phyloP scores from a whole-genome alignment of 2,329 filamentous ascomycete genomes.

The Epichloe uncinata region DNA sequence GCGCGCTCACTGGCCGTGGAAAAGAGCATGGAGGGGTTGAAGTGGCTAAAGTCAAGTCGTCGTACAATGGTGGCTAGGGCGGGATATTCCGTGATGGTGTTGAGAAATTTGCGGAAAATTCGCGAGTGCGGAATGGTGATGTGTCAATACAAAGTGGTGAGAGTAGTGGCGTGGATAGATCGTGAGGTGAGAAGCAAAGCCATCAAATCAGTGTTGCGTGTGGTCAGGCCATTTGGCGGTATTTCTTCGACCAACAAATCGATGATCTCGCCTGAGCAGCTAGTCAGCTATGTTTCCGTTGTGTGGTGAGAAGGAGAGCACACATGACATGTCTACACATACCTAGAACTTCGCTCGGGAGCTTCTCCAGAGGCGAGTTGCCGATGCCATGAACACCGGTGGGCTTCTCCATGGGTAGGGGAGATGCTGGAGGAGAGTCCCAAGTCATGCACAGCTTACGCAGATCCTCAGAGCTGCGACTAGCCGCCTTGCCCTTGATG shows the following conservation, averaged over 20 bases:
- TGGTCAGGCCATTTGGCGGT: conserved; percentile 56
- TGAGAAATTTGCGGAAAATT: conserved; percentile 71
- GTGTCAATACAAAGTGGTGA: conserved; percentile 63
- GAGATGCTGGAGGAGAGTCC: conserved; percentile 27
- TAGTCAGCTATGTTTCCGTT: conserved; percentile 3
- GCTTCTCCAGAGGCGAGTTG: conserved; percentile 46
- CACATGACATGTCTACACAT: conserved; percentile 20
- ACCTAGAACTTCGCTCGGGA: conserved; percentile 62
- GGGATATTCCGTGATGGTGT: conserved; percentile 52
- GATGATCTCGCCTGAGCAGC: conserved; percentile 51
- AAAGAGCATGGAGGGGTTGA: conserved; percentile 67
- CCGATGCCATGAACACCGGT: conserved; percentile 26
- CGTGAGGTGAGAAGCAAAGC: conserved; percentile 65
- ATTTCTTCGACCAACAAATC: conserved; percentile 61
- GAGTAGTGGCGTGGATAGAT: conserved; percentile 56
- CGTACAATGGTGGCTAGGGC: conserved; percentile 62
- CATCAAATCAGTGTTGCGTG: conserved; percentile 67
- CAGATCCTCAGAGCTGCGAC: conserved; percentile 48
- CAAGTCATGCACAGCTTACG: conserved; percentile 42
- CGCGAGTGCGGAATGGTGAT: conserved; percentile 73
- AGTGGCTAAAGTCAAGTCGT: conserved; percentile 73
- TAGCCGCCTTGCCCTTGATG: conserved; percentile 43
- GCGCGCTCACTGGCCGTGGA: conserved; percentile 61
- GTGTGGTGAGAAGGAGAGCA: background rate
- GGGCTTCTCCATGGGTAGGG: conserved; percentile 19